Conservation (phyloP, 371 early-diverging fungal species). For the Phascolomyces articulosus region DNA sequence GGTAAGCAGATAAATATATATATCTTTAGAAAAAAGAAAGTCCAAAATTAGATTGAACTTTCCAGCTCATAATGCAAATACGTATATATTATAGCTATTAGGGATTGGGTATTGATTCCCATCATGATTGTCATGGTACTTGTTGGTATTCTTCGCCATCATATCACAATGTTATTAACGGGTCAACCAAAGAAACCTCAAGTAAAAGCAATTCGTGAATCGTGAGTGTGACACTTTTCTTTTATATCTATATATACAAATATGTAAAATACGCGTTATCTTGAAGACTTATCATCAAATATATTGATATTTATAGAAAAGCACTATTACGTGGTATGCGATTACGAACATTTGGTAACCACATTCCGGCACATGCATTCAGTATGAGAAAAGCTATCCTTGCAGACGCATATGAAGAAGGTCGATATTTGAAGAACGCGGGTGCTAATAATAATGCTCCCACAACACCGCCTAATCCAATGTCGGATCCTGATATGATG, state of each 20-base stretch:
- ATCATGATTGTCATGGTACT: constrained; percentile 97
- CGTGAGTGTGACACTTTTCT: constrained; percentile 44
- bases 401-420: constrained; percentile 79
- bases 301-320: constrained; percentile 41
- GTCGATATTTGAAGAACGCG: constrained; percentile 82
- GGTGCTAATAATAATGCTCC: constrained; percentile 52
- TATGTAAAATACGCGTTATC: too few relatives aligned
- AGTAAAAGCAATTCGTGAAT: constrained; percentile 78
- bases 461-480: constrained; percentile 62
- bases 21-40: background rate
- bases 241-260: background rate
- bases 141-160: constrained; percentile 86
- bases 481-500: constrained; percentile 93
- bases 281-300: too few relatives aligned
- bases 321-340: constrained; percentile 77
- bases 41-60: too few relatives aligned
- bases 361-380: constrained; percentile 79
- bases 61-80: too few relatives aligned
- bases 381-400: constrained; percentile 68
- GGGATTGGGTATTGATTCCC: constrained; percentile 95
- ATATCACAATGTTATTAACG: constrained; percentile 86
- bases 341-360: constrained; percentile 68
- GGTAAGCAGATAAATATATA: constrained; percentile 27
- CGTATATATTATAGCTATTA: constrained; percentile 59
- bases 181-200: constrained; percentile 78